phyloP scores from a whole-genome alignment of 306 rosid genomes.

The Malus domestica region DNA sequence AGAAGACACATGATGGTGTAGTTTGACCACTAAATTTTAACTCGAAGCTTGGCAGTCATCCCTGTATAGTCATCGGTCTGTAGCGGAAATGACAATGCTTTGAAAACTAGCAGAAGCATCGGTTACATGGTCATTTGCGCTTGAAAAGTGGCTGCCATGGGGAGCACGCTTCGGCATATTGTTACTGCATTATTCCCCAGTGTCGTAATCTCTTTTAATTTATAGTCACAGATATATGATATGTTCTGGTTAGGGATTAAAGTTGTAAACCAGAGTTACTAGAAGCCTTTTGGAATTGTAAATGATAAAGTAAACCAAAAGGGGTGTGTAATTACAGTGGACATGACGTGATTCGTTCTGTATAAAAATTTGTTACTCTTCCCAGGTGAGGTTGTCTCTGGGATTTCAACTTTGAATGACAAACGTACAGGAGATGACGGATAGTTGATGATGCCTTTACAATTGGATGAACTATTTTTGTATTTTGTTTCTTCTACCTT shows the following conservation, averaged over 20 bases:
- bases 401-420: constrained; percentile 18
- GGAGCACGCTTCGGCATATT: constrained; percentile 17
- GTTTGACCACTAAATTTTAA: constrained; percentile 28
- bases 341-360: constrained; percentile 13
- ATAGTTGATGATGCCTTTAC: neutral
- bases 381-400: constrained; percentile 12
- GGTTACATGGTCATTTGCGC: constrained; percentile 24
- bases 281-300: constrained; percentile 35
- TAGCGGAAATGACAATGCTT: constrained; percentile 23
- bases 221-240: constrained; percentile 28
- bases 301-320: constrained; percentile 28
- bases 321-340: neutral
- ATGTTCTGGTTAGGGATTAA: constrained; percentile 22
- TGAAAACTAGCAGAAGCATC: constrained; percentile 17
- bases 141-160: constrained; percentile 26
- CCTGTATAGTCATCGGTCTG: constrained; percentile 32
- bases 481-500: neutral
- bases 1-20: constrained; percentile 60
- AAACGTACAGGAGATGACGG: constrained; percentile 25
- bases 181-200: constrained; percentile 16
- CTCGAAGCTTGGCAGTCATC: constrained; percentile 23
- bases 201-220: constrained; percentile 4
- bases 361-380: constrained; percentile 5
- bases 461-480: neutral
- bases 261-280: constrained; percentile 16